phyloP scores from a whole-genome alignment of 148 eudicot species.

The Camellia granthamiana region DNA sequence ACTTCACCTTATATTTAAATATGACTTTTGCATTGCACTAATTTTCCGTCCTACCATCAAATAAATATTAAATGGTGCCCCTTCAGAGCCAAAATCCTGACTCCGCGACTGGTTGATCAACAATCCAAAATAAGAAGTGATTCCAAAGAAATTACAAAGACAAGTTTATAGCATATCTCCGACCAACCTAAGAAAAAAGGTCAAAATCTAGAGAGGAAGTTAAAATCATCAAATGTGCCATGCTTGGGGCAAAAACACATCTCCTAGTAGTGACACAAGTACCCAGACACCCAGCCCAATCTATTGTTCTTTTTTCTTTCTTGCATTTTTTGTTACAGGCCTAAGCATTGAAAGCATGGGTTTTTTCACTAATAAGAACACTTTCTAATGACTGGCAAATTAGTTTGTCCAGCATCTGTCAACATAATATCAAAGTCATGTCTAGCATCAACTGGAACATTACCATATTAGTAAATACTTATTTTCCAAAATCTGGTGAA shows the following conservation, averaged over 20 bases:
- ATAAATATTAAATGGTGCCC: too few species aligned
- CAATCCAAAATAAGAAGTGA: neutral
- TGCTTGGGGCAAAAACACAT: neutral
- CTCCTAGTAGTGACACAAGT: too few species aligned
- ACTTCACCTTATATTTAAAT: too few species aligned
- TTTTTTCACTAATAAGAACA: too few species aligned
- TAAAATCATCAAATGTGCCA: neutral
- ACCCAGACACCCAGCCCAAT: neutral
- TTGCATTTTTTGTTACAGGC: neutral
- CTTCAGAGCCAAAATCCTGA: too few species aligned
- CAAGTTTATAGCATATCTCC: neutral
- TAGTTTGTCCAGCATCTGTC: neutral
- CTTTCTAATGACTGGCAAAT: neutral
- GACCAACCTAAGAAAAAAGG: neutral
- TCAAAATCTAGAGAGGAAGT: neutral
- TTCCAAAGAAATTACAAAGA: neutral
- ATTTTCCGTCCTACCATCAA: too few species aligned
- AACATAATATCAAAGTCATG: neutral
- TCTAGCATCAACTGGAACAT: neutral
- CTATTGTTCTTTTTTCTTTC: neutral
- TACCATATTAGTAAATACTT: neutral
- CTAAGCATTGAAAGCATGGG: too few species aligned
- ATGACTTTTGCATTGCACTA: too few species aligned
- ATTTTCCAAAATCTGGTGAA: neutral
- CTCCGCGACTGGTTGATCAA: too few species aligned